Base-by-base conservation (phyloP, 2,329 filamentous ascomycete genomes). In the Sporothrix euskadiensis region DNA sequence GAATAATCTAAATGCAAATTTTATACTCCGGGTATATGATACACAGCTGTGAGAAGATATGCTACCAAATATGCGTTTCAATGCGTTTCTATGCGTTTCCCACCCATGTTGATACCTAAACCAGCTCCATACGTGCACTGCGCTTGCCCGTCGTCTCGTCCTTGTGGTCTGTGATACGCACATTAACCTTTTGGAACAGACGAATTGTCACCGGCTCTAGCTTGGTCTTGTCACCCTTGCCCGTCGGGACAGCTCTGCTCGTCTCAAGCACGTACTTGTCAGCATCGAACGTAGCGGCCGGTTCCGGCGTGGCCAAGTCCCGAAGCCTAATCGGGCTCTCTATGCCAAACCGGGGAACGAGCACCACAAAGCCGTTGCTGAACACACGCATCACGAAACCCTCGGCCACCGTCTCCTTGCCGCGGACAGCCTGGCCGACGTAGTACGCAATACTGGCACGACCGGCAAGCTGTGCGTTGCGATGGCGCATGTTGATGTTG, bases 331-430 rank as follows among this genome's bases (percentile, higher is more conserved):
- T 96, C 75, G 98, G 84, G 56, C 94, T 92, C 84, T 99, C 96
- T 78, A 99, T 97, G 56, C 96, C 96, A 81, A 99, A 99, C 19
- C 94, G 87, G 7, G 96, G 96, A 69, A 99, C 95, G 75, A 98
- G 94, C 12, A 98, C 94, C 22, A 98, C 96, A 78, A 98, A 95
- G 7, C 96, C 96, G 83, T 99, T 99, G 80, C 92, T 94, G 83
- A 99, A 99, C 71, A 99, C 92, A 80, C 93, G 93, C 92, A 99
- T 97, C 63, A 99, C 90, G 81, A 97, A 98, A 3, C 93, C 96
- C 73, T 94, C 91, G 8, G 89, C 88, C 41, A 88, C 85, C 6
- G 88, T 88, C 57, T 89, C 86, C 77, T 86, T 85, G 75, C 88
- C 94, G 84, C 96, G 96, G 73, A 99, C 90, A 14, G 95, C 94